Base-by-base conservation (phyloP, 306 rosid species). In the Acmispon strigosus region DNA sequence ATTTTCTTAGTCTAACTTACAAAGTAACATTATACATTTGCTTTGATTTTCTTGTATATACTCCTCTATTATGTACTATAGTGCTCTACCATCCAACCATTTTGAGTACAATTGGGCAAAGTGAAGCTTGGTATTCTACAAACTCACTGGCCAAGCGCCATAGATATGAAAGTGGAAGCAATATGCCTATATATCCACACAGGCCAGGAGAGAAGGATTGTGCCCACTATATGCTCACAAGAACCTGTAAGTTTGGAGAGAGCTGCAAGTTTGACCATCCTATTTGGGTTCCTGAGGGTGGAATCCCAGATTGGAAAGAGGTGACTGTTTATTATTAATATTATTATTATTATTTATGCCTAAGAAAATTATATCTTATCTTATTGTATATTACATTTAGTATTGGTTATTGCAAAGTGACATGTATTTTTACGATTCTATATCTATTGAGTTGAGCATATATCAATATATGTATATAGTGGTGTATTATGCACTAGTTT, bases 281-380 rank as follows among this genome's bases (percentile, higher is more conserved):
- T 90, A 81, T 89, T 88, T 94, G 98, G 98, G 98, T 94, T 90
- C 98, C 98, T 64, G 98, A 90, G 75, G 97, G 98, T 84, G 98
- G 98, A 94, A 94, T 94, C 83, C 97, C 95, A 84, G 95, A 90
- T 87, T 94, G 98, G 98, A 94, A 94, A 94, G 98, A 94, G 96
- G 98, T 94, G 98, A 94, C 87, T 50, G 76, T 86, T 92, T 89
- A 63, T 73, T 84, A 68, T 73, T 76, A n/a, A n/a, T n/a, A 84
- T 85, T 86, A 64, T 74, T 76, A 69, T 65, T 69, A 81, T 81
- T 80, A 68, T 82, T 70, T 77, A 74, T 86, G 69, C 78, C 84
- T 82, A 66, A 72, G 34, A 74, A 72, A 84, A 66, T 69, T 69
- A 77, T 86, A 74, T 78, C 51, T 27, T 27, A 27, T 4, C 5